These are phyloP conservation scores for Leccinum glutinopallens DNA, from an alignment of 1,284 basidiomycete genomes.

Conservation along the genomic window DNA sequence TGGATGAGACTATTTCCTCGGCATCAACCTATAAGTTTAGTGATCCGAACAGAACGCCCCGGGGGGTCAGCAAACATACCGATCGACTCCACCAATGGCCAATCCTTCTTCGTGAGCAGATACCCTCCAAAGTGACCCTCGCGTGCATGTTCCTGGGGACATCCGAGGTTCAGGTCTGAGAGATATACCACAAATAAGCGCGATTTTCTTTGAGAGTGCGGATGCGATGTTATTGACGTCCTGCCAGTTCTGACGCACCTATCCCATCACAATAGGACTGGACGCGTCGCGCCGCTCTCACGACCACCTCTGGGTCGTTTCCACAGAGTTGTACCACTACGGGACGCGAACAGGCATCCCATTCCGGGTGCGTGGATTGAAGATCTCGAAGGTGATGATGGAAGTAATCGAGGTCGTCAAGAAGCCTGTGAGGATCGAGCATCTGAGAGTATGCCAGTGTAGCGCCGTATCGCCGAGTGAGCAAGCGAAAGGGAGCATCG, in stretches of 20 bases:
- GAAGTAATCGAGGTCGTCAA: constrained; percentile 62
- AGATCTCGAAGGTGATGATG: constrained; percentile 61
- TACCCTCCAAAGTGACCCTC: constrained; percentile 75
- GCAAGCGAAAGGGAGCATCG: constrained; percentile 67
- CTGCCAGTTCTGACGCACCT: constrained; percentile 41
- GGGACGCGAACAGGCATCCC: constrained; percentile 40
- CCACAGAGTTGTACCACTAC: constrained; percentile 75
- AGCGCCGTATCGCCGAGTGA: constrained; percentile 59
- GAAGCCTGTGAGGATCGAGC: constrained; percentile 59
- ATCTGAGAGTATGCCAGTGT: constrained; percentile 74
- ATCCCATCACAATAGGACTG: constrained; percentile 63
- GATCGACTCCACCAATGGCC: constrained; percentile 64
- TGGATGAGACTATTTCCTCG: constrained; percentile 47
- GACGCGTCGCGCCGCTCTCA: constrained; percentile 59
- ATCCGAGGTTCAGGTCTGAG: constrained; percentile 60
- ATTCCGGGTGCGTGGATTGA: constrained; percentile 29
- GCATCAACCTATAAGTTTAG: constrained; percentile 1
- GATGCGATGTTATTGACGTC: constrained; percentile 24
- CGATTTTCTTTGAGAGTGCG: background rate
- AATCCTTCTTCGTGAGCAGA: constrained; percentile 66
- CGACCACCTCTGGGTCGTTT: constrained; percentile 60
- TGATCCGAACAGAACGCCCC: background rate
- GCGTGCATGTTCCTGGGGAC: constrained; percentile 70
- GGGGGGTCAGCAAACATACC: constrained; percentile 40
- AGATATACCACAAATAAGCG: constrained; percentile 19